These are phyloP conservation scores for Phytophthora kernoviae DNA, from an alignment of 352 stramenopile species.

Conservation along the genomic window DNA sequence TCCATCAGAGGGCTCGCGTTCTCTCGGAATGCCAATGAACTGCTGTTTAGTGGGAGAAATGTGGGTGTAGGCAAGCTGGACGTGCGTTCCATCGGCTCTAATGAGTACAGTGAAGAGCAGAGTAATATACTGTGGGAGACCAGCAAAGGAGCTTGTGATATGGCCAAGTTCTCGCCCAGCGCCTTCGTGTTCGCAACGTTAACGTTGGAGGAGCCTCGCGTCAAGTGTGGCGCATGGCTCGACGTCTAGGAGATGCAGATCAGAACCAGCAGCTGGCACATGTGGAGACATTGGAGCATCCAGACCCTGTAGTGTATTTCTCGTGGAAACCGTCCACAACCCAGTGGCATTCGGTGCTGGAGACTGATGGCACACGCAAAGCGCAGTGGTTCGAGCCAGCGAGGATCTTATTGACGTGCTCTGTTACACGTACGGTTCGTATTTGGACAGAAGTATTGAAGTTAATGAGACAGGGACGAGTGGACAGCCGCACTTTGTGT, in stretches of 20 bases:
- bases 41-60: constrained; percentile 54
- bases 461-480: neutral
- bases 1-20: constrained; percentile 63
- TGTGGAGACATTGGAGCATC: constrained; percentile 53
- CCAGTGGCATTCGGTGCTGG: constrained; percentile 52
- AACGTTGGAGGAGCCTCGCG: constrained; percentile 24
- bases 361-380: constrained; percentile 61
- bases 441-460: constrained; percentile 62
- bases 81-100: constrained; percentile 23
- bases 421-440: constrained; percentile 45
- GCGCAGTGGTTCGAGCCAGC: constrained; percentile 78
- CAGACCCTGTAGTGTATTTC: constrained; percentile 75
- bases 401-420: constrained; percentile 81
- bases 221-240: constrained; percentile 73
- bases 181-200: constrained; percentile 71
- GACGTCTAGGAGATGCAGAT: constrained; percentile 19
- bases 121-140: constrained; percentile 31
- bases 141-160: constrained; percentile 23
- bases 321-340: constrained; percentile 80
- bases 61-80: constrained; percentile 59
- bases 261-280: constrained; percentile 21
- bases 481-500: constrained; percentile 26
- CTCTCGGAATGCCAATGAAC: constrained; percentile 59
- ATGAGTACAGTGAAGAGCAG: constrained; percentile 12
- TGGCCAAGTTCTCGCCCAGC: constrained; percentile 82